Base-by-base conservation (phyloP, 805 yeast species). In the Sugiyamaella mastotermitis region DNA sequence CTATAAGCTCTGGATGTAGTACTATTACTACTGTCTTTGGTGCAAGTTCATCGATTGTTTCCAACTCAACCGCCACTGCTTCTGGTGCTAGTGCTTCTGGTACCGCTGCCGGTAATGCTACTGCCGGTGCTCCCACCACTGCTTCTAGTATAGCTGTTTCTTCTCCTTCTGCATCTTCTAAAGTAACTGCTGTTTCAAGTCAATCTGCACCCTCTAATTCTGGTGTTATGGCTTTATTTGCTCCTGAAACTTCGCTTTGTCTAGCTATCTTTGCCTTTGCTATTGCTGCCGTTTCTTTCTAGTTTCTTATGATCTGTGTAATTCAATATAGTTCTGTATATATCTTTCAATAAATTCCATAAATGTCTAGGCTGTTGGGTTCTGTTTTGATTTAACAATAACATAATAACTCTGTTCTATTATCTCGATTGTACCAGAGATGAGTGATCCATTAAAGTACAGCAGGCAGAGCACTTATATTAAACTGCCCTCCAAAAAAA, bases 1-100 rank as follows among this genome's bases (percentile, higher is more conserved):
- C 32, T 18, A 14, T 30, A 22, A 16, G 29, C 6, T 23, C 36
- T 5, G 43, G 42, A 11, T 42, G 47, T 22, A 13, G 37, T n/a
- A 37, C 45, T 11, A 19, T 34, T 7, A 46, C 49, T n/a, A 32
- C 44, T 15, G 39, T 28, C 10, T 13, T 20, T 31, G 40, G 37
- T 3, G 15, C 15, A 26, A 7, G 6, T 20, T 13, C 19, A 32
- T 19, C 33, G 21, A n/a, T n/a, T n/a, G n/a, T n/a, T n/a, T n/a
- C n/a, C n/a, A 13, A 18, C 26, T 19, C 33, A 3, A 20, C 35
- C 13, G 35, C 23, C 18, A 25, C 24, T 31, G 13, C 26, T 8
- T 20, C n/a, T 37, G 17, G 30, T 16, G 31, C 30, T 7, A 16
- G 36, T 2, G 33, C 40, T 27, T 9, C 37, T 14, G 20, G 36